Percentiles rank a stretch among this genome's conserved stretches.
Conservation (phyloP, 2,329 filamentous ascomycete species). For the Ascochyta fabae region DNA sequence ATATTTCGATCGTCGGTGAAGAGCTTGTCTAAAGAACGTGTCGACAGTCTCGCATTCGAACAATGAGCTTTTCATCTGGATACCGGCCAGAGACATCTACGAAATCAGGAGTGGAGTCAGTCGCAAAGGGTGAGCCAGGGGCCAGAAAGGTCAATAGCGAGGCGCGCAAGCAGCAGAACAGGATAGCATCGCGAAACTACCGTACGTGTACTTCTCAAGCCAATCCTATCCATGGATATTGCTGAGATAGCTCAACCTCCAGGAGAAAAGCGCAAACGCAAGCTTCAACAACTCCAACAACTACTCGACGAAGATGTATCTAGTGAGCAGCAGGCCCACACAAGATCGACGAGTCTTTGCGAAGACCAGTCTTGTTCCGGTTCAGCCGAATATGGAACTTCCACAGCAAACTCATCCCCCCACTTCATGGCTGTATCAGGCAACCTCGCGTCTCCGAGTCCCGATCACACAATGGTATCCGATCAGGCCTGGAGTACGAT, state of each 20-base stretch:
- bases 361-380: slow-evolving; percentile 23
- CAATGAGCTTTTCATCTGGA: slow-evolving; percentile 23
- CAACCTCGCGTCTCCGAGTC: background rate
- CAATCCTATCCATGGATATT: background rate
- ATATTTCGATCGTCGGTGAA: background rate
- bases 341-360: slow-evolving; percentile 21
- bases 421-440: background rate
- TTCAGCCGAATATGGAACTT: slow-evolving; percentile 25
- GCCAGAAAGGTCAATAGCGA: slow-evolving; percentile 47
- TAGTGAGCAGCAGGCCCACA: slow-evolving; percentile 21
- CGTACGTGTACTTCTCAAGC: slow-evolving; percentile 25
- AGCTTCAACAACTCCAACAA: slow-evolving; percentile 46
- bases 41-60: slow-evolving; percentile 13
- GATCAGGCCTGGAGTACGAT: background rate
- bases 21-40: background rate
- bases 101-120: slow-evolving; percentile 9
- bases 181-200: slow-evolving; percentile 48
- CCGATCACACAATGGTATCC: background rate
- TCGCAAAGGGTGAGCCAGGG: slow-evolving; percentile 17
- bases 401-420: slow-evolving; percentile 6
- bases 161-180: slow-evolving; percentile 47
- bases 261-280: slow-evolving; percentile 48
- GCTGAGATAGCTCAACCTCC: background rate
- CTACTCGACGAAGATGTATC: slow-evolving; percentile 35
- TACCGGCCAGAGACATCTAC: slow-evolving; percentile 16